Conservation (phyloP, 2,329 filamentous ascomycete genomes). For the Arthrobotrys sinensis region DNA sequence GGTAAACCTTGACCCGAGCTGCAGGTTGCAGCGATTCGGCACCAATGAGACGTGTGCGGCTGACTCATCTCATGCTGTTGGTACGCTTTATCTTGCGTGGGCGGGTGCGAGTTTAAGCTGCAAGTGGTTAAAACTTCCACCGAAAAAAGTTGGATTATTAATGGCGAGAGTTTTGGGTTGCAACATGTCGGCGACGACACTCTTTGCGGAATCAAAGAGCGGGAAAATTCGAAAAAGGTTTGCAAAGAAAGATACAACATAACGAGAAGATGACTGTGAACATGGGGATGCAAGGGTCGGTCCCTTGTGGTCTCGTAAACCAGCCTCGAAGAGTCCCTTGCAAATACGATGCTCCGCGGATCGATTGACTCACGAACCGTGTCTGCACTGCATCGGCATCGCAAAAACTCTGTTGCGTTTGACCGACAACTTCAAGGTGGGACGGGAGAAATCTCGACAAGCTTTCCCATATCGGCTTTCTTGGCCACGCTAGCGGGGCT, state of each 20-base stretch:
- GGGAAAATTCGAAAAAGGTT: background rate
- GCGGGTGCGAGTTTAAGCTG: conserved; percentile 1
- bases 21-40: conserved; percentile 14
- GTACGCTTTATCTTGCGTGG: background rate
- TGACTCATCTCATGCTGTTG: conserved; percentile 41
- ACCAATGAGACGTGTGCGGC: conserved; percentile 16
- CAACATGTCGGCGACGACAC: background rate
- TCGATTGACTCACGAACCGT: conserved; percentile 18
- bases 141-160: conserved; percentile 1
- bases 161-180: background rate
- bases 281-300: background rate
- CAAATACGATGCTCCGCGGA: conserved; percentile 2
- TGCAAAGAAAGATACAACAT: background rate
- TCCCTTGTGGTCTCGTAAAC: conserved; percentile 2
- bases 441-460: background rate
- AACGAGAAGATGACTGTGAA: conserved; percentile 14
- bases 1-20: conserved; percentile 31
- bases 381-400: background rate
- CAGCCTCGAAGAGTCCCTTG: background rate
- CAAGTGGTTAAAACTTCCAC: conserved; percentile 31
- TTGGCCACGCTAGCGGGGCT: conserved; percentile 16
- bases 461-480: background rate
- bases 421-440: background rate
- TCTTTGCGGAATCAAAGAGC: background rate
- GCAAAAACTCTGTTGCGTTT: background rate